Evolutionary conservation across 2,329 filamentous ascomycete genomes (phyloP).

Genomic region (Ophiostoma himal-ulmi): DNA sequence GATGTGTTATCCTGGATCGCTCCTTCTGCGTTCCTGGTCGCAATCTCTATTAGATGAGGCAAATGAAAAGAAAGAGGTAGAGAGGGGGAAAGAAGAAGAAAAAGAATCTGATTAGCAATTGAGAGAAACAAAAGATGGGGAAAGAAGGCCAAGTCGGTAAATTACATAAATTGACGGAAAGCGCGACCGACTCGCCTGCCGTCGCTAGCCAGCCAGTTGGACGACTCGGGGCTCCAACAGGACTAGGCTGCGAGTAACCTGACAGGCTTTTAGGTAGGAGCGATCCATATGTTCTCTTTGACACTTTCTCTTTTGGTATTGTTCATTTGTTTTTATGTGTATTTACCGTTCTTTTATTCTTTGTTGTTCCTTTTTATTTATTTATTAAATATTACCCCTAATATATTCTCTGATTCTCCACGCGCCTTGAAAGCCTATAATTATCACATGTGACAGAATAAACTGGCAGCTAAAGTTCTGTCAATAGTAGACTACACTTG

Average conservation of each 20-base stretch:
- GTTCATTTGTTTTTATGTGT: neutral
- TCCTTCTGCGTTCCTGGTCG: neutral
- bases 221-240: neutral
- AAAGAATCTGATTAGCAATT: neutral
- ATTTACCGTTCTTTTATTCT: neutral
- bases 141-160: neutral
- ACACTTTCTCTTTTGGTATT: neutral
- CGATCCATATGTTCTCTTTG: neutral
- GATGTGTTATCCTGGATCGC: neutral
- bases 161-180: constrained; percentile 4
- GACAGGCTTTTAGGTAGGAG: neutral
- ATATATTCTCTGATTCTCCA: neutral
- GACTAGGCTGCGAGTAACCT: neutral
- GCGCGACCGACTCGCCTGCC: constrained; percentile 5
- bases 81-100: too few species aligned
- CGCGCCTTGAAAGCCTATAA: constrained; percentile 16
- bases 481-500: neutral
- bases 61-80: neutral
- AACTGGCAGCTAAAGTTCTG: neutral
- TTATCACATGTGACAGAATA: constrained; percentile 20
- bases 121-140: neutral
- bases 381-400: neutral
- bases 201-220: constrained; percentile 8
- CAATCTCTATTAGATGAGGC: neutral
- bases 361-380: too few species aligned